Percentiles rank a stretch among this genome's conserved stretches.
These are phyloP conservation scores for Annona cherimola DNA, from an alignment of 164 flowering plant genomes.

Conservation along the genomic window DNA sequence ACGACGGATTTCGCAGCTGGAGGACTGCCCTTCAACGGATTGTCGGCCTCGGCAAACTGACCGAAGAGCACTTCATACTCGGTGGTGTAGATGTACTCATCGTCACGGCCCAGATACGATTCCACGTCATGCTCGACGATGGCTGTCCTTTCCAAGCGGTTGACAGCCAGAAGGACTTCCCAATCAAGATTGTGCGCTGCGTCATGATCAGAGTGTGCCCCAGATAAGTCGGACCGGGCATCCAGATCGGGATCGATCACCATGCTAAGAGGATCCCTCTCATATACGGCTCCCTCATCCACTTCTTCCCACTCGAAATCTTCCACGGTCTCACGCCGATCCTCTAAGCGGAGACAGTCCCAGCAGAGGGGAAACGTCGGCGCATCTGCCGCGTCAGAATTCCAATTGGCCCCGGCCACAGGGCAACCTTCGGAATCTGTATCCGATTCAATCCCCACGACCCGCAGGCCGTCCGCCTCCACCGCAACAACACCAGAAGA, in stretches of 20 bases:
- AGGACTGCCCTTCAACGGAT: conserved; percentile 38
- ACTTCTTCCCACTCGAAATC: conserved; percentile 91
- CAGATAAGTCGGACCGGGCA: conserved; percentile 25
- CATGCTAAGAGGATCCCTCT: conserved; percentile 46
- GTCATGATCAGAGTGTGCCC: conserved; percentile 11
- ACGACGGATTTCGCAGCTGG: conserved; percentile 52
- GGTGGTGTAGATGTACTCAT: conserved; percentile 16
- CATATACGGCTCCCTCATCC: conserved; percentile 42
- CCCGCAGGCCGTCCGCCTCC: conserved; percentile 14
- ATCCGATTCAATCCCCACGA: conserved; percentile 38
- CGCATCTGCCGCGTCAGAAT: conserved; percentile 31
- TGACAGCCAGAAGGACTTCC: conserved; percentile 40
- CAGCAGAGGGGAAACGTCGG: conserved; percentile 41
- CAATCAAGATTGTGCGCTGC: conserved; percentile 25
- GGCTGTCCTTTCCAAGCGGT: conserved; percentile 26
- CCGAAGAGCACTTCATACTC: conserved; percentile 41
- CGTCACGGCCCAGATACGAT: conserved; percentile 22
- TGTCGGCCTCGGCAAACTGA: conserved; percentile 34
- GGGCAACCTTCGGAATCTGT: conserved; percentile 30
- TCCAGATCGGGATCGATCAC: conserved; percentile 30
- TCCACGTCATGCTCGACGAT: conserved; percentile 7
- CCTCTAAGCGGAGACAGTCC: conserved; percentile 67
- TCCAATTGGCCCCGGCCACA: conserved; percentile 22
- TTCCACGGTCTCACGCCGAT: conserved; percentile 32
- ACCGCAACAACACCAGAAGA: conserved; percentile 8